Evolutionary conservation across 2,329 filamentous ascomycete species (phyloP).

Genomic region (Aspergillus chevalieri): DNA sequence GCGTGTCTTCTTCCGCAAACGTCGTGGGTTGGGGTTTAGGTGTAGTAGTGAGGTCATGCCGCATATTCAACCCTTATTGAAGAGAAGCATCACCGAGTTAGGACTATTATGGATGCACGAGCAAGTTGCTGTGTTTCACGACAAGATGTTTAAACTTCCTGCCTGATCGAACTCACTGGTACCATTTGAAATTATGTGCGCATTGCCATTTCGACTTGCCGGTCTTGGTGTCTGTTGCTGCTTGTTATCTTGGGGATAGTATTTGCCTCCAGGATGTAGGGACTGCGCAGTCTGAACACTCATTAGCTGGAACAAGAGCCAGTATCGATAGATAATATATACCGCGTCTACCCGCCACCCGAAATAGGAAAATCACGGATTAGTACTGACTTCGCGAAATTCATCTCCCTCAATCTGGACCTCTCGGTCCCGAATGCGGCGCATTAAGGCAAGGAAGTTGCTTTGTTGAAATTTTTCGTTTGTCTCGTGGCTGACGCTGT

Average conservation of each 20-base stretch:
- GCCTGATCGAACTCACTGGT: slow-evolving; percentile 20
- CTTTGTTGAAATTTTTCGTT: slow-evolving; percentile 73
- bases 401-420: slow-evolving; percentile 65
- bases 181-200: slow-evolving; percentile 7
- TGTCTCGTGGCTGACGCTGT: slow-evolving; percentile 62
- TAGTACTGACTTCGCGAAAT: slow-evolving; percentile 43
- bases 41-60: neutral
- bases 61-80: neutral
- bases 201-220: slow-evolving; percentile 1
- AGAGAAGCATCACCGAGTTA: neutral
- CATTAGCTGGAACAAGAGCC: slow-evolving; percentile 32
- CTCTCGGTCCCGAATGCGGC: slow-evolving; percentile 64
- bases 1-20: neutral
- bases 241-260: slow-evolving; percentile 35
- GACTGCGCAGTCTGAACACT: slow-evolving; percentile 33
- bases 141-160: slow-evolving; percentile 8
- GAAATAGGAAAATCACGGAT: slow-evolving; percentile 33
- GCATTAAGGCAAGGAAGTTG: slow-evolving; percentile 71
- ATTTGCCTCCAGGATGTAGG: slow-evolving; percentile 42
- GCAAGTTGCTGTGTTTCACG: neutral
- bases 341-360: slow-evolving; percentile 32
- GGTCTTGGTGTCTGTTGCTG: slow-evolving; percentile 4
- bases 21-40: neutral
- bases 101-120: neutral
- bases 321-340: slow-evolving; percentile 23